These are phyloP conservation scores for Trichoderma pleuroti DNA, from an alignment of 2,329 filamentous ascomycete species.

Conservation along the genomic window DNA sequence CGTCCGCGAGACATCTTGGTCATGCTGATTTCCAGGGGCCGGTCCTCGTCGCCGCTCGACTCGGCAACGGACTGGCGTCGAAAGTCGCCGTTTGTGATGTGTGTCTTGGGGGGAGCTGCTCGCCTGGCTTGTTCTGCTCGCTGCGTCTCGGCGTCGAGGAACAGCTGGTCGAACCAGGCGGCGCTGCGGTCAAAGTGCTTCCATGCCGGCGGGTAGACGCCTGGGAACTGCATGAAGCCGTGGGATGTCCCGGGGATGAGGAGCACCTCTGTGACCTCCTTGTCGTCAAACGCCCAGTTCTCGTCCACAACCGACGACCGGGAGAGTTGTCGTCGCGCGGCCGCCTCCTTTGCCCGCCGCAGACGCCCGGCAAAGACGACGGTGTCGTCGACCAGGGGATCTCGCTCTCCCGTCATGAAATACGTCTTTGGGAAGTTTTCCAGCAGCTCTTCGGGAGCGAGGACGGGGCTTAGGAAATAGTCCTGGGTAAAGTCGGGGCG, in stretches of 20 bases:
- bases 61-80: conserved; percentile 42
- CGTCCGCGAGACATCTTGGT: conserved; percentile 42
- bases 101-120: conserved; percentile 14
- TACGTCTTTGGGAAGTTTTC: conserved; percentile 90
- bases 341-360: conserved; percentile 69
- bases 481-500: conserved; percentile 90
- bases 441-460: conserved; percentile 81
- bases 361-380: conserved; percentile 90
- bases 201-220: conserved; percentile 86
- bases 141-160: conserved; percentile 50
- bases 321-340: conserved; percentile 23
- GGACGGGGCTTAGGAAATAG: conserved; percentile 82
- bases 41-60: conserved; percentile 74
- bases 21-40: conserved; percentile 76
- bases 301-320: conserved; percentile 13
- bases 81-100: conserved; percentile 20
- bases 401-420: conserved; percentile 90
- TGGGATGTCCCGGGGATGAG: conserved; percentile 88
- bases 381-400: conserved; percentile 93
- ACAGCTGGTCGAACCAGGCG: conserved; percentile 77
- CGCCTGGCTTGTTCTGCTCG: conserved; percentile 26
- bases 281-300: conserved; percentile 35
- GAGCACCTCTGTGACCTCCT: conserved; percentile 62
- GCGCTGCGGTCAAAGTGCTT: conserved; percentile 76
- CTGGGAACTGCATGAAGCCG: conserved; percentile 89